A percentile compares a stretch with the other conserved stretches of the same genome.
Evolutionary conservation across 768 basidiomycete species (phyloP).

Genomic region (Termitomyces sp.): DNA sequence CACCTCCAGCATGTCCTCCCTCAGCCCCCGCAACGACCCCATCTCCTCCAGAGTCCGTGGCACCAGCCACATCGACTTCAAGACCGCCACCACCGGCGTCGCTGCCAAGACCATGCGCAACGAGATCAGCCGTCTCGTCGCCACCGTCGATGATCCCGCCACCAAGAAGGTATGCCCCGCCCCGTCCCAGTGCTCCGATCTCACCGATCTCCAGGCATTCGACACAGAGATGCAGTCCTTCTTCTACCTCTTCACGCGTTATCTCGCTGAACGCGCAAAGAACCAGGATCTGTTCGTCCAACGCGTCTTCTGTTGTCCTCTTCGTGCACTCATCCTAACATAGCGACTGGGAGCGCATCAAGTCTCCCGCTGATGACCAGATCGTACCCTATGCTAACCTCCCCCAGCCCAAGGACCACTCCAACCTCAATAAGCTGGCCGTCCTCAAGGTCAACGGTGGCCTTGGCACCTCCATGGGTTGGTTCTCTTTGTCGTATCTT

Average conservation of each 20-base stretch:
- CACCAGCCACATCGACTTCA: constrained; percentile 88
- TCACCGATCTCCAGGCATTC: constrained; percentile 59
- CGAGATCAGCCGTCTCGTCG: constrained; percentile 92
- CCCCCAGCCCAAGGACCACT: constrained; percentile 51
- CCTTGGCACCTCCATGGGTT: constrained; percentile 87
- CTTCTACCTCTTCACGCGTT: constrained; percentile 94
- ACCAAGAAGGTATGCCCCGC: constrained; percentile 68
- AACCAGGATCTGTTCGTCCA: constrained; percentile 76
- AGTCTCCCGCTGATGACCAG: constrained; percentile 81
- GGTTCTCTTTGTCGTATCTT: constrained; percentile 18
- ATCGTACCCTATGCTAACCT: constrained; percentile 81
- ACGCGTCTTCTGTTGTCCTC: constrained; percentile 6
- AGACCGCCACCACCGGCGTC: constrained; percentile 94
- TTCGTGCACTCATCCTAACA: constrained; percentile 8
- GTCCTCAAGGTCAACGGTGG: constrained; percentile 96
- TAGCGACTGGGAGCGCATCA: constrained; percentile 89
- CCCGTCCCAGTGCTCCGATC: constrained; percentile 8
- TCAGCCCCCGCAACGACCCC: constrained; percentile 64
- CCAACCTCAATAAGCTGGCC: constrained; percentile 86
- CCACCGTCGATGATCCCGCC: constrained; percentile 72
- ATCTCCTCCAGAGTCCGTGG: constrained; percentile 73
- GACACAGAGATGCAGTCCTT: constrained; percentile 96
- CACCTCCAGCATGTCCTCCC: constrained; percentile 45
- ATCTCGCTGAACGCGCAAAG: constrained; percentile 85
- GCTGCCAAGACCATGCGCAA: constrained; percentile 97